Conservation (phyloP, 129 eudicot genomes). For the Artemisia annua region DNA sequence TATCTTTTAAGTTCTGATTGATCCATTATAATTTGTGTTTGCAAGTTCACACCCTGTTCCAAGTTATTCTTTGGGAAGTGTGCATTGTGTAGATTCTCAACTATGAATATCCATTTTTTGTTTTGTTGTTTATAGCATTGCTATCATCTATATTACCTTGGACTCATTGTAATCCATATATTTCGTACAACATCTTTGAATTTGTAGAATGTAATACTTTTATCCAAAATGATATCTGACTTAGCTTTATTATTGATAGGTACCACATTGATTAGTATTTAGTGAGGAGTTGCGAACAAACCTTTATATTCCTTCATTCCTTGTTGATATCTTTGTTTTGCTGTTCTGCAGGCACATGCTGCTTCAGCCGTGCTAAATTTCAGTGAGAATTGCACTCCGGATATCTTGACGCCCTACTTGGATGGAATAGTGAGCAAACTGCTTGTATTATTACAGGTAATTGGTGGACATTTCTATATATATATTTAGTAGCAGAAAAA, state of each 20-base stretch:
- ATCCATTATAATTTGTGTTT: too few relatives aligned
- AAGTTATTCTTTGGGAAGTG: too few relatives aligned
- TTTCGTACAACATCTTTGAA: too few relatives aligned
- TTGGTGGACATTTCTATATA: background rate
- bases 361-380: slow-evolving; percentile 96
- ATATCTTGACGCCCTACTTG: slow-evolving; percentile 90
- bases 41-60: too few relatives aligned
- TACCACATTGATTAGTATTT: too few relatives aligned
- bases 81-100: background rate
- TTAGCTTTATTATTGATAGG: too few relatives aligned
- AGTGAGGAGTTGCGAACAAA: too few relatives aligned
- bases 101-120: background rate
- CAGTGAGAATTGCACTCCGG: slow-evolving; percentile 98
- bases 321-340: slow-evolving; percentile 1
- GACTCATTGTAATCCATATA: too few relatives aligned
- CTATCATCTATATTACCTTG: too few relatives aligned
- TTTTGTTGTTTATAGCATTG: background rate
- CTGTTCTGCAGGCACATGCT: slow-evolving; percentile 80
- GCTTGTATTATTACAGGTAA: slow-evolving; percentile 90
- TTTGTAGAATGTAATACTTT: too few relatives aligned
- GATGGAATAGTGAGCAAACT: slow-evolving; percentile 96
- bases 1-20: too few relatives aligned
- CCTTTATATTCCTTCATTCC: background rate
- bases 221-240: too few relatives aligned
- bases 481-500: background rate